phyloP scores from a whole-genome alignment of 228 moss, liverwort and hornwort species.

The Sphagnum magellanicum region DNA sequence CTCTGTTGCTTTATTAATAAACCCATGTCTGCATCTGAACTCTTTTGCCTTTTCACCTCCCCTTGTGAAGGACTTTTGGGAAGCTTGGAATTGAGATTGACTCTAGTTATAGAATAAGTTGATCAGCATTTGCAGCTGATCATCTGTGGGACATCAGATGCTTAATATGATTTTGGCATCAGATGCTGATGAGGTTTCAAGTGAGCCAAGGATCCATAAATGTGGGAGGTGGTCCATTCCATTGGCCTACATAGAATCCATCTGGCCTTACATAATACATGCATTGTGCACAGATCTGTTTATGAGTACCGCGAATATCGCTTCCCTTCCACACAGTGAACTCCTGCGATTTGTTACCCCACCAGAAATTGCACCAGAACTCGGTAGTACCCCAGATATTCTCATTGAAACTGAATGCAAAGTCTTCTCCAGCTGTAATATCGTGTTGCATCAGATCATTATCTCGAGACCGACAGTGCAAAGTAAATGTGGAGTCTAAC shows the following conservation, averaged over 20 bases:
- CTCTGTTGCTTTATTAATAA: too few species aligned
- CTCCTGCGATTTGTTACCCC: neutral
- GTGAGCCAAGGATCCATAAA: too few species aligned
- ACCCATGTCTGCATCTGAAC: too few species aligned
- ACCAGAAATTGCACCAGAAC: slow-evolving; percentile 6
- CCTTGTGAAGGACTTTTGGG: too few species aligned
- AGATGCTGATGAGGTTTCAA: too few species aligned
- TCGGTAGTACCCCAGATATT: slow-evolving; percentile 5
- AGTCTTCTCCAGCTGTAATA: neutral
- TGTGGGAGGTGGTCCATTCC: too few species aligned
- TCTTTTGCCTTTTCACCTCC: too few species aligned
- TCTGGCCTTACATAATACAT: slow-evolving; percentile 1
- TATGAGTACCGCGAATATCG: neutral
- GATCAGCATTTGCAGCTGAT: too few species aligned
- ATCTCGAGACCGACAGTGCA: slow-evolving; percentile 1
- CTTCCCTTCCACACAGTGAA: slow-evolving; percentile 1
- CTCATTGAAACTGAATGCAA: slow-evolving; percentile 1
- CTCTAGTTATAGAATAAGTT: too few species aligned
- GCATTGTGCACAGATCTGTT: neutral
- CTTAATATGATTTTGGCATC: too few species aligned
- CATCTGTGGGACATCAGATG: too few species aligned
- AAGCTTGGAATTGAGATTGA: too few species aligned
- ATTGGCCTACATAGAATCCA: neutral
- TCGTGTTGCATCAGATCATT: neutral
- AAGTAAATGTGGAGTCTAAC: neutral